These are phyloP conservation scores for Penicillium sp. DNA, from an alignment of 2,329 filamentous ascomycete species.

Conservation along the genomic window DNA sequence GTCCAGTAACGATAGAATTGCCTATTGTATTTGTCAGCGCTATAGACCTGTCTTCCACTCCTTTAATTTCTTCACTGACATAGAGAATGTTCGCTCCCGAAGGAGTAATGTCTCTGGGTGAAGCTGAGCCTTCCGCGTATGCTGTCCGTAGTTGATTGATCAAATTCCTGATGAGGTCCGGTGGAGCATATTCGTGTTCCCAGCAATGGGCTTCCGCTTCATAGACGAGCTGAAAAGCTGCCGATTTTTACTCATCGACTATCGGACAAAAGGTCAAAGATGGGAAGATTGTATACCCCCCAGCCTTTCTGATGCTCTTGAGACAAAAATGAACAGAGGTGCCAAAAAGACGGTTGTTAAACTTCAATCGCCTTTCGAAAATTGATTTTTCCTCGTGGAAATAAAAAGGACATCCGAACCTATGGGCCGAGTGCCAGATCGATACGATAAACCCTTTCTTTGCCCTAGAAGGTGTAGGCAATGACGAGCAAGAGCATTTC, in stretches of 20 bases:
- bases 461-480: not conserved
- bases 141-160: not conserved
- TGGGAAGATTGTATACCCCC: not conserved
- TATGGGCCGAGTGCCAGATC: not conserved
- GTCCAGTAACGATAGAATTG: not conserved
- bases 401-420: not conserved
- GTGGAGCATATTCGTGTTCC: no score
- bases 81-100: not conserved
- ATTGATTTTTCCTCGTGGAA: not conserved
- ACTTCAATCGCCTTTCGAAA: not conserved
- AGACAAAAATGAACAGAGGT: not conserved
- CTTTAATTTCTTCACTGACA: not conserved
- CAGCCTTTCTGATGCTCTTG: not conserved
- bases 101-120: not conserved
- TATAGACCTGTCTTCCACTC: not conserved
- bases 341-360: not conserved
- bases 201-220: no score
- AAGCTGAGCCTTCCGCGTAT: conserved; percentile 1
- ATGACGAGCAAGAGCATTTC: not conserved
- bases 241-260: not conserved
- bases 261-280: conserved; percentile 1
- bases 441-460: not conserved
- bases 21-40: not conserved
- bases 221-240: not conserved
- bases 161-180: not conserved